A percentile compares a stretch with the other conserved stretches of the same genome.
Conservation (phyloP, 1,284 basidiomycete genomes). For the Cryptococcus amylolentus region DNA sequence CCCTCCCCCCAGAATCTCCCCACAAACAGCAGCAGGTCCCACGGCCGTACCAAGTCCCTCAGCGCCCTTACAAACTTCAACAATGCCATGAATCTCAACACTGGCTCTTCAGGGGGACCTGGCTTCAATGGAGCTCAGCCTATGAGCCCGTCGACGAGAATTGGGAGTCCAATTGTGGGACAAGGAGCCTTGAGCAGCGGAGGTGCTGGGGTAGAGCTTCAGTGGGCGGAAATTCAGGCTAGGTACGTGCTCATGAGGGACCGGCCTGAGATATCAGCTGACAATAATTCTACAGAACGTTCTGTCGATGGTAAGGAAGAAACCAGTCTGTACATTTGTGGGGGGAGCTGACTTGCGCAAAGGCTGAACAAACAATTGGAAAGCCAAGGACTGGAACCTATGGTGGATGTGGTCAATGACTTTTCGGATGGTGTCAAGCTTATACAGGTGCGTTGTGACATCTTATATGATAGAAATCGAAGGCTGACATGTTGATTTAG, state of each 20-base stretch:
- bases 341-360: neutral
- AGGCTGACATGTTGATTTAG: constrained; percentile 4
- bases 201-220: constrained; percentile 53
- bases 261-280: neutral
- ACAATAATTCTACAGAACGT: constrained; percentile 27
- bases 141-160: constrained; percentile 1
- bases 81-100: constrained; percentile 1
- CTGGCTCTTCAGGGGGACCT: neutral
- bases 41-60: constrained; percentile 25
- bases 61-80: constrained; percentile 10
- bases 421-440: constrained; percentile 91
- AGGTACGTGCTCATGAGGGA: constrained; percentile 19
- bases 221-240: constrained; percentile 66
- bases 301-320: constrained; percentile 45
- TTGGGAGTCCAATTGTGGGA: constrained; percentile 7
- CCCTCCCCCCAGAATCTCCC: constrained; percentile 5
- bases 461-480: neutral
- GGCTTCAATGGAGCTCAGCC: neutral
- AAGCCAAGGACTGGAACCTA: constrained; percentile 75
- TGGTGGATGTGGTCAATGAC: constrained; percentile 84
- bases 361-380: constrained; percentile 96
- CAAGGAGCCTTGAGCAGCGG: constrained; percentile 30
- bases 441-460: constrained; percentile 58
- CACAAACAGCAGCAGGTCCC: constrained; percentile 4
- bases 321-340: neutral